Evolutionary conservation across 768 basidiomycete genomes (phyloP).

Genomic region (Leucocoprinus leucothites): DNA sequence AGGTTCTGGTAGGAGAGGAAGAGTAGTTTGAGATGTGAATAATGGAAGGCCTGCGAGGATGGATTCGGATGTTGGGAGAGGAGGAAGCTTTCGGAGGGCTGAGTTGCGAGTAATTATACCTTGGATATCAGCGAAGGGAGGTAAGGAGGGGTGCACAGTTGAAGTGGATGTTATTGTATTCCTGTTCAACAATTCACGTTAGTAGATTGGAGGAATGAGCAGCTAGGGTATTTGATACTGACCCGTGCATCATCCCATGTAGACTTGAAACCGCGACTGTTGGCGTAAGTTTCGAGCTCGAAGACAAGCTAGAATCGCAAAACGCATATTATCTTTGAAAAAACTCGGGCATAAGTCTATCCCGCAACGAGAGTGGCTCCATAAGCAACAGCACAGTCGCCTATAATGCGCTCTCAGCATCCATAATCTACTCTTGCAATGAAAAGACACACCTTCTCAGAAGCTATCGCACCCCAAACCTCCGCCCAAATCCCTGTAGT

Average conservation of each 20-base stretch:
- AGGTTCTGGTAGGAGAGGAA: constrained; percentile 30
- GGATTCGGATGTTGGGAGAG: constrained; percentile 41
- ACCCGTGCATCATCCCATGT: constrained; percentile 67
- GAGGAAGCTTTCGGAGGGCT: constrained; percentile 42
- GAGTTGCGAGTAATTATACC: constrained; percentile 30
- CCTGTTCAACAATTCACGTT: constrained; percentile 21
- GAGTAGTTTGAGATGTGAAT: constrained; percentile 43
- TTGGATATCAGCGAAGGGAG: constrained; percentile 35
- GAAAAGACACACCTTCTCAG: constrained; percentile 56
- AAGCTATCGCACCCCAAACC: constrained; percentile 60
- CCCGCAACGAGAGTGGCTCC: constrained; percentile 49
- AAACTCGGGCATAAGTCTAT: constrained; percentile 67
- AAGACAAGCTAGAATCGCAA: constrained; percentile 48
- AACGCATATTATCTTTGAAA: constrained; percentile 76
- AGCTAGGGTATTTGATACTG: constrained; percentile 23
- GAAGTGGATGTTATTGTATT: constrained; percentile 42
- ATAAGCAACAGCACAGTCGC: constrained; percentile 78
- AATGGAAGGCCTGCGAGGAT: constrained; percentile 45
- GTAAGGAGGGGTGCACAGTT: constrained; percentile 38
- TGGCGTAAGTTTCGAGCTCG: constrained; percentile 31
- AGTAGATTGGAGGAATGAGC: constrained; percentile 10
- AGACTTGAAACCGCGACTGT: constrained; percentile 83
- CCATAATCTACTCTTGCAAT: constrained; percentile 6
- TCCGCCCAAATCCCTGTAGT: constrained; percentile 66
- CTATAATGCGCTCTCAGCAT: constrained; percentile 34